Evolutionary conservation across 164 flowering plant genomes (phyloP), one percentile per base, ranked within the genome.

Genomic region (Stephania cephalantha): DNA sequence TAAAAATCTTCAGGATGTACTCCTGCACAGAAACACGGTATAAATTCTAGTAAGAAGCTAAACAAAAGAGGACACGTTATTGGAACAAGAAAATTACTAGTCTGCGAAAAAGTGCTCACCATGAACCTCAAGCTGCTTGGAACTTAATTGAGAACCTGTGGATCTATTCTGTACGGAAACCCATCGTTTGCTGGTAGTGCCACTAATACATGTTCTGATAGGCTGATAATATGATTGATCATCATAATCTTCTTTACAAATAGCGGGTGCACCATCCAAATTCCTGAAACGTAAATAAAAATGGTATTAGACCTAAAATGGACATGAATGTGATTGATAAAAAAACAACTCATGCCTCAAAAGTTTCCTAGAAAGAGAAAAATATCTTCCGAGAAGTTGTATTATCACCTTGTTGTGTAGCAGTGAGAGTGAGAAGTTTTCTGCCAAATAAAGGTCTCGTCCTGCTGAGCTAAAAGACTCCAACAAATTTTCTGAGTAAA

Each of bases 401-500:
- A 71, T 81, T 45, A 90, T 90, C 81, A 93, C 98, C 95, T 89
- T 76, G 91, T 87, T 68, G 83, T 71, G 81, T 91, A 89, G 83
- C 99, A 92, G 73, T 82, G 64, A 74, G 79, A 71, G 80, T 95
- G 97, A 13, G 81, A 73, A 72, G 97, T 92, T 86, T 95, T 95
- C 84, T 95, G 98, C 99, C 99, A 95, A 74, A 93, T 81, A 75
- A 87, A 88, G 72, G 97, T 95, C 79, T 95, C 98, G 77, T 95
- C 96, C 81, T 91, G 96, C 85, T 95, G 97, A 72, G 91, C 90
- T 73, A 87, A 78, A 72, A 91, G 85, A 81, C 83, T 90, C 99
- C 99, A 95, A 82, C 98, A 95, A 70, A 93, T 81, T 80, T 85
- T 86, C 71, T 84, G 77, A 30, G 95, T 76, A 70, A 90, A 83